Base-by-base conservation (phyloP, 2,329 filamentous ascomycete species). In the Rhynchosporium agropyri region DNA sequence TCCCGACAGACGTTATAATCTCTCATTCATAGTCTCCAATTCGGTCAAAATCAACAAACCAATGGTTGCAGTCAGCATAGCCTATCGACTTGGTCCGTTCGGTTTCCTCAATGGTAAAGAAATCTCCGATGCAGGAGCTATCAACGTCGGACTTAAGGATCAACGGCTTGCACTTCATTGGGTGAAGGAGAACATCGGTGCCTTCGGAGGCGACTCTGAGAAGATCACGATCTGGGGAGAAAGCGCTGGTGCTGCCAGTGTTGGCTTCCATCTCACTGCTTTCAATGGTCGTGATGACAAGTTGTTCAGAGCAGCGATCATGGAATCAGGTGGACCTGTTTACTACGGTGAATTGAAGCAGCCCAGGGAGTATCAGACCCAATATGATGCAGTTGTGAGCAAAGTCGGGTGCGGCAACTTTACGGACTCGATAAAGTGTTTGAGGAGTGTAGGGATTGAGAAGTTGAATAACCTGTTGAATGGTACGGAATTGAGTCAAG, bases 131-230 rank as follows among this genome's bases (percentile, higher is more conserved):
- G 80, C 79, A 48, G 85, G 83, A 0, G 70, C 83, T 46, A 75
- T 86, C 53, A 91, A 91, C 65, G 74, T 87, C 12, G 88, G 88
- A 2, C 74, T 89, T 56, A 78, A 79, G 67, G 87, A 89, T 69
- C 85, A 88, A 74, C 79, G 82, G 64, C 70, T 81, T 20, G 79
- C 84, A 9, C 76, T 89, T 33, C 75, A 78, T 58, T 89, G 86
- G 86, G 79, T 88, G 45, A 77, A 79, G 63, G 55, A 58, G 43
- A 58, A 58, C 15, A 58, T 58, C 15, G 55, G 28, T 38, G 55
- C 55, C 10, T 58, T 58, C 13, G 55, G 33, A 60, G 66, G 77
- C 12, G 74, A 79, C 58, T 73, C 74, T 5, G 58, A 62, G 1
- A 73, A 76, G 61, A 74, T 79, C 3, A 77, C 76, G 4, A 72